These are phyloP conservation scores for Diaporthe amygdali DNA, from an alignment of 2,329 filamentous ascomycete species.

Conservation along the genomic window DNA sequence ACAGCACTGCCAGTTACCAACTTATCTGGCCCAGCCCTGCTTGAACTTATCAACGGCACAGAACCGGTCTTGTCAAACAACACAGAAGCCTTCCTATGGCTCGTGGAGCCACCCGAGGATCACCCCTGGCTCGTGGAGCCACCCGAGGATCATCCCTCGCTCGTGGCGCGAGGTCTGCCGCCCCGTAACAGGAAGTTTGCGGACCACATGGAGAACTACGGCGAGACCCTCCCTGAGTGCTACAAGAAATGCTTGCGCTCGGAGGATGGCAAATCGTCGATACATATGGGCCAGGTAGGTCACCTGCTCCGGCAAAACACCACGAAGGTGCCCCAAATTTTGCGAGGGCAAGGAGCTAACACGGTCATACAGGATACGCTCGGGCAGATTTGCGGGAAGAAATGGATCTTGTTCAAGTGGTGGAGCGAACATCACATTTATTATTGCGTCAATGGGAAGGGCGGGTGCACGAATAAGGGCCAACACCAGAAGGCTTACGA, in stretches of 20 bases:
- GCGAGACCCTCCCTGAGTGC: neutral
- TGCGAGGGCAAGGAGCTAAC: neutral
- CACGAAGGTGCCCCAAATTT: neutral
- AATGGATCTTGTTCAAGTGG: neutral
- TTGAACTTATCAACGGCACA: neutral
- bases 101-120: neutral
- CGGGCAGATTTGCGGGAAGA: neutral
- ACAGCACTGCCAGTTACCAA: neutral
- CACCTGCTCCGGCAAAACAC: neutral
- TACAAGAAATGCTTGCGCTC: neutral
- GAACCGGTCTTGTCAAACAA: neutral
- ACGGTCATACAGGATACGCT: neutral
- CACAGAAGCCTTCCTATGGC: too few relatives aligned
- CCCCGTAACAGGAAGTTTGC: neutral
- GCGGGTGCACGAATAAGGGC: neutral
- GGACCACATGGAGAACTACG: neutral
- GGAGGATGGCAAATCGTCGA: neutral
- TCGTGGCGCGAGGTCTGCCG: neutral
- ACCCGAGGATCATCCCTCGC: neutral
- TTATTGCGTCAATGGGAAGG: neutral
- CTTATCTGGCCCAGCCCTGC: neutral
- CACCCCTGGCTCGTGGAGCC: neutral
- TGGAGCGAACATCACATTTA: neutral
- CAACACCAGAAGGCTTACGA: neutral
- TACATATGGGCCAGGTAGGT: neutral